Percentiles rank a stretch among this genome's conserved stretches.
phyloP scores from a whole-genome alignment of 805 yeast species.

The Myxozyma udenii region DNA sequence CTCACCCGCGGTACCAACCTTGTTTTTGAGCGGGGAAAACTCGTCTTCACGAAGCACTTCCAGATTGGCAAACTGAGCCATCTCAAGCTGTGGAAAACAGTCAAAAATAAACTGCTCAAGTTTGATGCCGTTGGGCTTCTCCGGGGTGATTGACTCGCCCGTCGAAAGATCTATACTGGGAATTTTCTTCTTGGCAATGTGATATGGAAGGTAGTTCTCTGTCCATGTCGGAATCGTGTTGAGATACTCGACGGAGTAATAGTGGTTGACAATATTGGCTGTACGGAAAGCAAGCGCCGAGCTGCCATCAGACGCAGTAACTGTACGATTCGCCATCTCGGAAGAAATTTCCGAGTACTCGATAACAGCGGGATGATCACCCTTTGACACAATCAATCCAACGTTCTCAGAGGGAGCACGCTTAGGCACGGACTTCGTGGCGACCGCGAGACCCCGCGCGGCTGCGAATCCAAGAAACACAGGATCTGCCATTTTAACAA shows the following conservation, averaged over 20 bases:
- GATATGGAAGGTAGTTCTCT: slow-evolving; percentile 77
- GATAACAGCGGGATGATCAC: slow-evolving; percentile 76
- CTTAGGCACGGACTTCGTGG: slow-evolving; percentile 93
- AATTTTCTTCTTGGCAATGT: slow-evolving; percentile 89
- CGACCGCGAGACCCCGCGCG: slow-evolving; percentile 61
- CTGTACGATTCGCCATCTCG: slow-evolving; percentile 62
- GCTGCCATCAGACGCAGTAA: slow-evolving; percentile 42
- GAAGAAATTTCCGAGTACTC: slow-evolving; percentile 88
- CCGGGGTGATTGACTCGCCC: slow-evolving; percentile 56
- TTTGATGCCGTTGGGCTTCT: slow-evolving; percentile 82
- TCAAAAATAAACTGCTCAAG: slow-evolving; percentile 96
- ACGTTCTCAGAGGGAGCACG: slow-evolving; percentile 83
- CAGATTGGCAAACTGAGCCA: slow-evolving; percentile 77
- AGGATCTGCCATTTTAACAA: slow-evolving; percentile 93
- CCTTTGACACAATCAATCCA: slow-evolving; percentile 72
- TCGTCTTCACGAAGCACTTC: slow-evolving; percentile 85
- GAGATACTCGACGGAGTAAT: slow-evolving; percentile 79
- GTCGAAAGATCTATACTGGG: slow-evolving; percentile 51
- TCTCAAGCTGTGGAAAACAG: slow-evolving; percentile 75
- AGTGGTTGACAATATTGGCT: slow-evolving; percentile 96
- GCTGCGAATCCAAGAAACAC: slow-evolving; percentile 81
- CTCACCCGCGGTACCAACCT: slow-evolving; percentile 43
- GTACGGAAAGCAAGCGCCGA: slow-evolving; percentile 66
- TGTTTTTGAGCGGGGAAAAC: slow-evolving; percentile 92
- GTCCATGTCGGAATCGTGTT: slow-evolving; percentile 63